Conservation (phyloP, 345 rosid species). For the Zanthoxylum bungeanum region DNA sequence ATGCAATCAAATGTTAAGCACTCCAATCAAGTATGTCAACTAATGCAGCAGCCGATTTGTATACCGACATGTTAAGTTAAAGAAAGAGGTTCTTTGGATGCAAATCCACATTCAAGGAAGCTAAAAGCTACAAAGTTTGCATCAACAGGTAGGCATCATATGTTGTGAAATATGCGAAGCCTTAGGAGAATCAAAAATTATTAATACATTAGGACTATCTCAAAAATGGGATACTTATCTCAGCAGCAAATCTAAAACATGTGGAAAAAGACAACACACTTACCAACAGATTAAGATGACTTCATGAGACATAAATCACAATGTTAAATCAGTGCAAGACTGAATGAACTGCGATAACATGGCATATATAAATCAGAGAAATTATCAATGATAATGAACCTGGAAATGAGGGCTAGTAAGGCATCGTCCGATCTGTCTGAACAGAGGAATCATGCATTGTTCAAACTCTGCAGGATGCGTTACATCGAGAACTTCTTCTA, state of each 20-base stretch:
- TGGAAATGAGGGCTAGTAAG: slow-evolving; percentile 45
- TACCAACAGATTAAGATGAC: not conserved
- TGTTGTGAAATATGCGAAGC: not conserved
- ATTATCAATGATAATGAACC: slow-evolving; percentile 25
- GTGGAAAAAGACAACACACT: not conserved
- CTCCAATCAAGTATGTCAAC: not conserved
- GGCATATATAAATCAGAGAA: not conserved
- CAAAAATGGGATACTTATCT: not conserved
- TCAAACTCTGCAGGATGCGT: slow-evolving; percentile 37
- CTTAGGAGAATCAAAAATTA: not conserved
- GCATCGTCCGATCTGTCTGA: slow-evolving; percentile 44
- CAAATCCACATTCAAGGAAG: not conserved
- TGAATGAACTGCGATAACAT: not conserved
- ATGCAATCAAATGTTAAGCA: not conserved
- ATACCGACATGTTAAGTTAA: not conserved
- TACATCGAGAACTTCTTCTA: slow-evolving; percentile 43
- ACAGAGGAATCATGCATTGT: slow-evolving; percentile 39
- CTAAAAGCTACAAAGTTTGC: not conserved
- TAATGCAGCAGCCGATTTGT: no score
- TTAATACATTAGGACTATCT: not conserved
- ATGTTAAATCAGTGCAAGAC: not conserved
- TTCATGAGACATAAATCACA: not conserved
- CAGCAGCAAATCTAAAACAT: not conserved
- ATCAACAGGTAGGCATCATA: not conserved
- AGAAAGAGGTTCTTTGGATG: not conserved